These are phyloP conservation scores for Rhodotorula babjevae DNA, from an alignment of 768 basidiomycete species.

Conservation along the genomic window DNA sequence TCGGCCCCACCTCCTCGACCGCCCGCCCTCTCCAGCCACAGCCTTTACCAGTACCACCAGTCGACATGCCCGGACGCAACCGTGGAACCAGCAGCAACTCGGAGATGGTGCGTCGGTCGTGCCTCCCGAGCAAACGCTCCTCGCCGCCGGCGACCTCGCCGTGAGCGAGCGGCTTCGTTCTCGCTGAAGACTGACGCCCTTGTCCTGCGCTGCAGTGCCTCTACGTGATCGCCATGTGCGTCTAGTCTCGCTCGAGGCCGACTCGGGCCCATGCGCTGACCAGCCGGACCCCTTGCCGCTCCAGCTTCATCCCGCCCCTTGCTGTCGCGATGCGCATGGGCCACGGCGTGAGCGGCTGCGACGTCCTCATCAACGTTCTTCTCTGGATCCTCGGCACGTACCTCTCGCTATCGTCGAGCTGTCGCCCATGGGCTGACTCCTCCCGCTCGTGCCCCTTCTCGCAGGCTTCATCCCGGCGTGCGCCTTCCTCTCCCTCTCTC, in stretches of 20 bases:
- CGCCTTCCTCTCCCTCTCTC: not conserved
- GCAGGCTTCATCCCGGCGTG: not conserved
- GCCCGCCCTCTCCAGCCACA: not conserved
- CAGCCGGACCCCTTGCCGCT: too few relatives aligned
- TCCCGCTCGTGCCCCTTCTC: too few relatives aligned
- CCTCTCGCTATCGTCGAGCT: too few relatives aligned
- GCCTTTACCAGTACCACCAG: too few relatives aligned
- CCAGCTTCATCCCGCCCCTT: not conserved
- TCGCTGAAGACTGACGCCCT: too few relatives aligned
- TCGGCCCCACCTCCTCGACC: too few relatives aligned
- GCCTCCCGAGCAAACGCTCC: too few relatives aligned
- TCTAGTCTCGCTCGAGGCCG: not conserved
- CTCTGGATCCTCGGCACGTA: not conserved
- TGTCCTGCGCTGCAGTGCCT: constrained; percentile 1
- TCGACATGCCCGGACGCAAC: not conserved
- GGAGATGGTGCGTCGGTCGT: not conserved
- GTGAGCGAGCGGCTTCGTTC: too few relatives aligned
- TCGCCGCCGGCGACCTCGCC: too few relatives aligned
- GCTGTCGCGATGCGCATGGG: not conserved
- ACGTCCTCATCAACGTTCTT: not conserved
- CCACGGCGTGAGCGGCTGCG: not conserved
- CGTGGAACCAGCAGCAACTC: not conserved
- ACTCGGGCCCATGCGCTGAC: not conserved
- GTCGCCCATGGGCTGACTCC: too few relatives aligned
- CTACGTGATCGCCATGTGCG: constrained; percentile 12